Evolutionary conservation across 192 early-diverging fungal genomes (phyloP).

Genomic region (Coemansia sp.): DNA sequence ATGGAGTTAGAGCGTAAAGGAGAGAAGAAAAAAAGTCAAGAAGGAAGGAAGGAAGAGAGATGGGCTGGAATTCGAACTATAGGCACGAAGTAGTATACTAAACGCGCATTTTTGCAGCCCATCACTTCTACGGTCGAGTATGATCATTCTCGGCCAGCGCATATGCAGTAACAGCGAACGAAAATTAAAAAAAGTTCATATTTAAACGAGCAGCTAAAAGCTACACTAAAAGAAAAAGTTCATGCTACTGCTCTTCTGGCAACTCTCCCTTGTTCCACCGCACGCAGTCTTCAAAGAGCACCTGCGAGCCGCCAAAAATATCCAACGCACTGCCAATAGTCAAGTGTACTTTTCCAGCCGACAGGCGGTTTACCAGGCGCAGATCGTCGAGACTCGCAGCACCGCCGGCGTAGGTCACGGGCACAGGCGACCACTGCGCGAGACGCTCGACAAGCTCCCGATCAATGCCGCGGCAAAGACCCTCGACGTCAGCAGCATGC

Average conservation of each 20-base stretch:
- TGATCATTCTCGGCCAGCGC: neutral
- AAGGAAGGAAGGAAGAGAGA: neutral
- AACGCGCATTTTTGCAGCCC: no score
- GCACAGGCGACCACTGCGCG: slow-evolving; percentile 82
- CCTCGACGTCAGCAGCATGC: slow-evolving; percentile 98
- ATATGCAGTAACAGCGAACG: slow-evolving; percentile 3
- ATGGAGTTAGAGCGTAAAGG: neutral
- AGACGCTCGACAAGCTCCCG: slow-evolving; percentile 73
- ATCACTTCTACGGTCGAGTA: no score
- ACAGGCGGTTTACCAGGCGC: slow-evolving; percentile 72
- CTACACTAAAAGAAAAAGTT: neutral
- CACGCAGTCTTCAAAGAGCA: slow-evolving; percentile 80
- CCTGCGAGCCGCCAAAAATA: slow-evolving; percentile 88
- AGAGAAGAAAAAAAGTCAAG: neutral
- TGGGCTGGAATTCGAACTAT: no score
- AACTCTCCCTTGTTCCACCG: slow-evolving; percentile 58
- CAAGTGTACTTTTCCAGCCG: slow-evolving; percentile 82
- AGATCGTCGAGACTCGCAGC: slow-evolving; percentile 63
- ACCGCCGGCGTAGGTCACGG: slow-evolving; percentile 95
- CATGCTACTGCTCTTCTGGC: no score
- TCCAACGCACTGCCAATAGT: slow-evolving; percentile 96
- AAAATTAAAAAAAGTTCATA: no score
- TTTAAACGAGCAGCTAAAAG: no score
- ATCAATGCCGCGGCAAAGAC: slow-evolving; percentile 93
- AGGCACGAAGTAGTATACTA: no score